Evolutionary conservation across 495 filamentous ascomycete genomes (phyloP).

Genomic region (Podospora didyma): DNA sequence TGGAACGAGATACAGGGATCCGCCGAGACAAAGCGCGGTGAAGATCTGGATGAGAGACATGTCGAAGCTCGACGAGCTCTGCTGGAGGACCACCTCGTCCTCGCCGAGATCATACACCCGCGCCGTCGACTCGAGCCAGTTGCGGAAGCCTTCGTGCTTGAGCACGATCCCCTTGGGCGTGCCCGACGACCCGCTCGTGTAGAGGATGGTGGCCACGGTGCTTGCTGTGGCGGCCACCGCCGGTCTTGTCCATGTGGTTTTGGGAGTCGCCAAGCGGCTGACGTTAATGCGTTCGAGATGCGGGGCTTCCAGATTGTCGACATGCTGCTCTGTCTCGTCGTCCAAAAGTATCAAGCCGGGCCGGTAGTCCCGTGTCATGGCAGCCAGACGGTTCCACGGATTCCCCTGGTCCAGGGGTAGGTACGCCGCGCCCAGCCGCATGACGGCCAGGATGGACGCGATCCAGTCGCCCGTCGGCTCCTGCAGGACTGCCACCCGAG

Average conservation of each 20-base stretch:
- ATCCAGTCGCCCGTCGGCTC: constrained; percentile 36
- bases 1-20: constrained; percentile 21
- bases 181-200: constrained; percentile 46
- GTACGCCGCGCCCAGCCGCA: constrained; percentile 44
- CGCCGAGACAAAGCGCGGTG: constrained; percentile 18
- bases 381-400: constrained; percentile 16
- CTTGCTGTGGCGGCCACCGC: no score
- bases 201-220: constrained; percentile 44
- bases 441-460: constrained; percentile 48
- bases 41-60: constrained; percentile 25
- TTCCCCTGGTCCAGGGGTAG: constrained; percentile 45
- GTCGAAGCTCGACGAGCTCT: constrained; percentile 30
- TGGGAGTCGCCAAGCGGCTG: no score
- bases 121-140: constrained; percentile 12
- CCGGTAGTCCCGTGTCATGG: constrained; percentile 9
- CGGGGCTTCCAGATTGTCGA: background rate
- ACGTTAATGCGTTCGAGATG: no score
- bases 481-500: constrained; percentile 21
- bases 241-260: no score
- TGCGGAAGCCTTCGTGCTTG: constrained; percentile 19
- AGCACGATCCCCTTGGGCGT: constrained; percentile 43
- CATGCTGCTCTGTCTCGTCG: constrained; percentile 26
- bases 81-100: constrained; percentile 28
- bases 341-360: constrained; percentile 32
- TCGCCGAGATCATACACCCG: background rate